Conservation (phyloP, 768 basidiomycete genomes). For the Lentinula guzmanii region DNA sequence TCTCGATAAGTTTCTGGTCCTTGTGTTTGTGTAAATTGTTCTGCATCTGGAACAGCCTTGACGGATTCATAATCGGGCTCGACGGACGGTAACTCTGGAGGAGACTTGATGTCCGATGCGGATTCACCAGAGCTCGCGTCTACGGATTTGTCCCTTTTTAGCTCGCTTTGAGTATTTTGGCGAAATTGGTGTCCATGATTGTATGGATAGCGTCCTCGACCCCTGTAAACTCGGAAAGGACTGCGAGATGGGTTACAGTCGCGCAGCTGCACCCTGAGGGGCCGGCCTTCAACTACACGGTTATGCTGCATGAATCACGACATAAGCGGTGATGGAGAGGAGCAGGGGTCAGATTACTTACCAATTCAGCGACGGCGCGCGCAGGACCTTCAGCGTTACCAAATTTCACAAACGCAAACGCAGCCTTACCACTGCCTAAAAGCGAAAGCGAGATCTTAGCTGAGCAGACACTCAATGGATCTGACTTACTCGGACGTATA, state of each 20-base stretch:
- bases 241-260: conserved; percentile 58
- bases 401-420: conserved; percentile 77
- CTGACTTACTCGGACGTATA: conserved; percentile 52
- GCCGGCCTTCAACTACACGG: conserved; percentile 58
- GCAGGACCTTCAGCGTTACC: conserved; percentile 55
- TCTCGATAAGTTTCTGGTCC: conserved; percentile 32
- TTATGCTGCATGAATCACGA: conserved; percentile 50
- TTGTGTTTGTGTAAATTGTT: background rate
- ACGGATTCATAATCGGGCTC: background rate
- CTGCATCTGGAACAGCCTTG: conserved; percentile 1
- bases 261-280: conserved; percentile 70
- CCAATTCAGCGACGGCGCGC: conserved; percentile 64
- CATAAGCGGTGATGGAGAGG: background rate
- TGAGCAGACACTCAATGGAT: background rate
- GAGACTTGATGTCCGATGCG: background rate
- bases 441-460: background rate
- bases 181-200: background rate
- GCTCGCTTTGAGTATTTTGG: background rate
- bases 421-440: conserved; percentile 56
- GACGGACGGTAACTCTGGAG: background rate
- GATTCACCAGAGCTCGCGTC: background rate
- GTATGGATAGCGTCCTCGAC: conserved; percentile 28
- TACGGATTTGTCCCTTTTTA: background rate
- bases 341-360: conserved; percentile 16
- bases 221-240: conserved; percentile 37